These are phyloP conservation scores for Fusarium tuaranense DNA, from an alignment of 2,329 filamentous ascomycete species.

Conservation along the genomic window DNA sequence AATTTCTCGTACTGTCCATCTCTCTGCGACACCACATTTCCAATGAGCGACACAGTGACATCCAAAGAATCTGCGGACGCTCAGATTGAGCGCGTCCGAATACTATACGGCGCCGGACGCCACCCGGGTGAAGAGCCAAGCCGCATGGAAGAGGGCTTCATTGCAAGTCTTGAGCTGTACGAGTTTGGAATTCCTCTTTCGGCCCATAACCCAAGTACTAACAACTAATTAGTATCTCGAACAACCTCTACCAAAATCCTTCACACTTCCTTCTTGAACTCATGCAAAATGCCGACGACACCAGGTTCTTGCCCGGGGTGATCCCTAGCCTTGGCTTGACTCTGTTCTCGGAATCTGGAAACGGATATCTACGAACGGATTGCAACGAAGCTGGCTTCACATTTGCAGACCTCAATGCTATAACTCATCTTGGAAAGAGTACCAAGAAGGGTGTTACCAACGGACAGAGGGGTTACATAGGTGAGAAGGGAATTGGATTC, in stretches of 20 bases:
- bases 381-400: constrained; percentile 1
- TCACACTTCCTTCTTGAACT: not conserved
- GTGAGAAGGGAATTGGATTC: not conserved
- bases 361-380: not conserved
- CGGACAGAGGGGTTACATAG: not conserved
- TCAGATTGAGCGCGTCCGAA: not conserved
- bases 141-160: not conserved
- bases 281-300: not conserved
- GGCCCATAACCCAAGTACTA: not conserved
- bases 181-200: not conserved
- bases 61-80: not conserved
- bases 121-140: not conserved
- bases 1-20: too few species aligned
- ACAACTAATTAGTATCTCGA: not conserved
- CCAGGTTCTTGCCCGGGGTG: not conserved
- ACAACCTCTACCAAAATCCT: not conserved
- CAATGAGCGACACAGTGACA: not conserved
- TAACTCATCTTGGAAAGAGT: not conserved
- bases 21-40: not conserved
- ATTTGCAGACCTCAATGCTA: not conserved
- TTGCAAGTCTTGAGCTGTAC: not conserved
- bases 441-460: not conserved
- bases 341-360: not conserved
- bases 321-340: not conserved
- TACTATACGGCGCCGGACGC: not conserved